phyloP scores from a whole-genome alignment of 805 yeast genomes.

The Kodamaea kakaduensis region DNA sequence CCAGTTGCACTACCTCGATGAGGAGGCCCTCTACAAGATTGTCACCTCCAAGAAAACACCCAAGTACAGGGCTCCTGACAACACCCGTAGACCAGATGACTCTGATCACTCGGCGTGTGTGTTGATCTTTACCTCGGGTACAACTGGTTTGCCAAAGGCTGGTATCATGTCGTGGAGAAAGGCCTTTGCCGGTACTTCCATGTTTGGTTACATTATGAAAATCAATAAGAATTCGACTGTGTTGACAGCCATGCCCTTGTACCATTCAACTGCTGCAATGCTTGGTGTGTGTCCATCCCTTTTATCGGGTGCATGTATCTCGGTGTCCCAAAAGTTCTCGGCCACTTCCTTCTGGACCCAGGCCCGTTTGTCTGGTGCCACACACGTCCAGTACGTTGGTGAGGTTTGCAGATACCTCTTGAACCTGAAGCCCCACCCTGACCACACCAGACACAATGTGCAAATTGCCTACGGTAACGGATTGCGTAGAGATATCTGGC shows the following conservation, averaged over 20 bases:
- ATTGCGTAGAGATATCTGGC: slow-evolving; percentile 84
- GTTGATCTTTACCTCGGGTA: slow-evolving; percentile 87
- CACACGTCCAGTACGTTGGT: slow-evolving; percentile 90
- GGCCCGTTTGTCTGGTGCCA: slow-evolving; percentile 63
- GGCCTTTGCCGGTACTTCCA: slow-evolving; percentile 61
- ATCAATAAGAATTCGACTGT: slow-evolving; percentile 53
- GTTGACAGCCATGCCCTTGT: slow-evolving; percentile 91
- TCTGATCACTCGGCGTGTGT: slow-evolving; percentile 61
- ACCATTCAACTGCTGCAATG: slow-evolving; percentile 91
- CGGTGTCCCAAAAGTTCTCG: slow-evolving; percentile 77
- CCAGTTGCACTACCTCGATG: slow-evolving; percentile 48
- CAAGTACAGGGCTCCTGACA: slow-evolving; percentile 51
- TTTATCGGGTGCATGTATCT: slow-evolving; percentile 65
- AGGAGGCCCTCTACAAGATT: slow-evolving; percentile 43
- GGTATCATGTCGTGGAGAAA: slow-evolving; percentile 93
- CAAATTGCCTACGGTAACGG: slow-evolving; percentile 88
- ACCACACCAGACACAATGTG: slow-evolving; percentile 58
- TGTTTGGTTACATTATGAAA: slow-evolving; percentile 68
- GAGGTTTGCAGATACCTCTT: slow-evolving; percentile 87
- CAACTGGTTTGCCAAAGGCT: slow-evolving; percentile 92
- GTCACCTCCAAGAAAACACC: slow-evolving; percentile 39
- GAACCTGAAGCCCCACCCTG: slow-evolving; percentile 61
- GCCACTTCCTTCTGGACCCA: slow-evolving; percentile 88
- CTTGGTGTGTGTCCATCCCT: slow-evolving; percentile 73
- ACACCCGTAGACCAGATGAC: slow-evolving; percentile 54